Conservation (phyloP, 352 stramenopile genomes). For the Globisporangium nunn region DNA sequence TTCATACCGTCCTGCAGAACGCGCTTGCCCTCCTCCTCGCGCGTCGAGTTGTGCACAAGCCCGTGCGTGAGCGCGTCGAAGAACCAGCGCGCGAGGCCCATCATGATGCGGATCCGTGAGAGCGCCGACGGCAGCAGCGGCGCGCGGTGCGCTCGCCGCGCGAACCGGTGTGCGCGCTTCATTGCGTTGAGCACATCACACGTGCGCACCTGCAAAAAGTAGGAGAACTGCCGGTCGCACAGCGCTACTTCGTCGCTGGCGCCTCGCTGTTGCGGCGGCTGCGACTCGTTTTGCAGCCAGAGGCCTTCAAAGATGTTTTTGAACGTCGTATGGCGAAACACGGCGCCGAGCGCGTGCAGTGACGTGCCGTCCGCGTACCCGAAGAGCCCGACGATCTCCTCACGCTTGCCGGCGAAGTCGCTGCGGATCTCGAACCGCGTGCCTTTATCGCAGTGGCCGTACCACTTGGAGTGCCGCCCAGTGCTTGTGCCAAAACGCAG, state of each 20-base stretch:
- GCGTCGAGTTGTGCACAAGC: constrained; percentile 47
- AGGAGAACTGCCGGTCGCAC: constrained; percentile 67
- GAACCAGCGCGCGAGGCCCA: constrained; percentile 58
- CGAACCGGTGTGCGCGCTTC: constrained; percentile 52
- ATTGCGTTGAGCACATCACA: constrained; percentile 61
- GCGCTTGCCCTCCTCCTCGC: constrained; percentile 57
- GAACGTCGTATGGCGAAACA: constrained; percentile 58
- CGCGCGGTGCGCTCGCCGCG: constrained; percentile 35
- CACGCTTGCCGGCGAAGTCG: constrained; percentile 34
- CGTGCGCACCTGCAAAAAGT: constrained; percentile 73
- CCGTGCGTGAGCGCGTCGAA: constrained; percentile 63
- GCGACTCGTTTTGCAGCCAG: constrained; percentile 35
- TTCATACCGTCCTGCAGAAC: constrained; percentile 58
- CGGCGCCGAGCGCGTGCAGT: constrained; percentile 53
- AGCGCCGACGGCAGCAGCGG: constrained; percentile 22
- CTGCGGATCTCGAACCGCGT: constrained; percentile 54
- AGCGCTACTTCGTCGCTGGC: constrained; percentile 15
- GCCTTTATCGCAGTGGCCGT: constrained; percentile 63
- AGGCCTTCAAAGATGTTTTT: constrained; percentile 77
- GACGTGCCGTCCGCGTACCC: constrained; percentile 58
- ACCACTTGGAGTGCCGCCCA: constrained; percentile 67
- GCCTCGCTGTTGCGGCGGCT: neutral
- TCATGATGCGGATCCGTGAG: constrained; percentile 40
- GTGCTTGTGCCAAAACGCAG: constrained; percentile 54
- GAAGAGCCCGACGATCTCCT: constrained; percentile 71